phyloP scores from a whole-genome alignment of 805 yeast species.

The Starmerella roubikii region DNA sequence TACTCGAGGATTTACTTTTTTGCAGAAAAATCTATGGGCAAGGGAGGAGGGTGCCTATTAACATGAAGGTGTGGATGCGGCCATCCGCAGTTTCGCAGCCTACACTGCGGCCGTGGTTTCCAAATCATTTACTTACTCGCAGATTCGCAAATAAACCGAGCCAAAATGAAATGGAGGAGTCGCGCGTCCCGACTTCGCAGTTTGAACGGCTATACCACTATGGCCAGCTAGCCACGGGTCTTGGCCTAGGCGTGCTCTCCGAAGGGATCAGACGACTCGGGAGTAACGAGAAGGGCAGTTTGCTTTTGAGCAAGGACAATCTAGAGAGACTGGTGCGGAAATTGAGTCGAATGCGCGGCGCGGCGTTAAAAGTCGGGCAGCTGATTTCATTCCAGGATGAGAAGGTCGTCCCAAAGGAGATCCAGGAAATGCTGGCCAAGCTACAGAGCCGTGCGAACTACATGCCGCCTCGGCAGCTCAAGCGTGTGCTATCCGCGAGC shows the following conservation, averaged over 20 bases:
- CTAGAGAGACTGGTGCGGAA: constrained; percentile 79
- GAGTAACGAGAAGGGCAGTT: constrained; percentile 21
- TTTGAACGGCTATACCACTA: constrained; percentile 85
- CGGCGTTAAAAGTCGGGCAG: constrained; percentile 95
- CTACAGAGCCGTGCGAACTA: constrained; percentile 93
- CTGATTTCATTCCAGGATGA: constrained; percentile 90
- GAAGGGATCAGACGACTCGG: constrained; percentile 57
- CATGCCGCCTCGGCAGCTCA: constrained; percentile 88
- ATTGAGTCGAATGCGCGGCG: constrained; percentile 94
- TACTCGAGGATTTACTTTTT: too few species aligned
- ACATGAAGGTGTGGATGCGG: too few species aligned
- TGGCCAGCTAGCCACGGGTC: constrained; percentile 82
- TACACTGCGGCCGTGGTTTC: too few species aligned
- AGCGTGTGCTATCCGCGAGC: constrained; percentile 54
- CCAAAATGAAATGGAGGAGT: constrained; percentile 35
- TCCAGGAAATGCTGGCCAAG: constrained; percentile 62
- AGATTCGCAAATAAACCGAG: neutral
- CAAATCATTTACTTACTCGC: neutral
- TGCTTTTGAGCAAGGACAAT: constrained; percentile 67
- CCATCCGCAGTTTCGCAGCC: too few species aligned
- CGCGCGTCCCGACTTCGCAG: constrained; percentile 77
- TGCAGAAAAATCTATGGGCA: too few species aligned
- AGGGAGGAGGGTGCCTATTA: too few species aligned
- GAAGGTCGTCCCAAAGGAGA: constrained; percentile 67
- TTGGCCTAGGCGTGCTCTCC: constrained; percentile 69